Evolutionary conservation across 176 grass and related monocot genomes (phyloP), one percentile per base, ranked within the genome.

Genomic region (Juncus inflexus): DNA sequence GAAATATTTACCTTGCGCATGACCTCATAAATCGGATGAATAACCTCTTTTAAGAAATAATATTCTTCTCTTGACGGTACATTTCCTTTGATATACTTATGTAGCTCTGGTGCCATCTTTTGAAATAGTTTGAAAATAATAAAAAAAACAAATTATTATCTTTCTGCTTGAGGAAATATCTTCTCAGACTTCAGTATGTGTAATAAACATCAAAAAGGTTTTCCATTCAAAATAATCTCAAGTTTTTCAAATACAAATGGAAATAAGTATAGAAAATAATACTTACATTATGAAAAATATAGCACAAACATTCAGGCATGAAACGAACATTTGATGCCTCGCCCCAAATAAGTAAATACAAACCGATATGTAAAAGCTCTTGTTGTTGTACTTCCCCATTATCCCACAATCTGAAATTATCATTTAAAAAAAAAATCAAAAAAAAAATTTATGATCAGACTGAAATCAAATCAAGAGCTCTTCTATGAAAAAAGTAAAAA

Each of bases 221-320:
- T 28, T 28, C 19, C 19, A 28, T 28, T 28, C 19, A 28, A 28
- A 28, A 28, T 28, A 28, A 28, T 28, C 19, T 28, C 19, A 28
- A 28, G 19, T 28, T 28, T 28, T 28, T 28, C 19, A 28, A 28
- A 28, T 28, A 28, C 19, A 66, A 65, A 69, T 36, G 67, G 67
- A 9, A 56, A 60, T 7, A 75, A 37, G 37, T 37, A 41, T 52
- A 1, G 14, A 37, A 60, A 70, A 35, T 42, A 40, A 67, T 40
- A 90, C 89, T 92, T 90, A 99, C 95, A 80, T 83, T 62, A 55
- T 99, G 95, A 15, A 99, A 92, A 58, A 99, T 94, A 74, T 99
- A 99, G 57, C 95, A 92, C 71, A 99, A 69, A 60, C 95, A 99
- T 70, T 99, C 95, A 40, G 95, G 95, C 89, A 99, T 99, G 72